Percentiles rank a stretch among this genome's conserved stretches.
Evolutionary conservation across 768 basidiomycete genomes (phyloP).

Genomic region (Lactarius psammicola): DNA sequence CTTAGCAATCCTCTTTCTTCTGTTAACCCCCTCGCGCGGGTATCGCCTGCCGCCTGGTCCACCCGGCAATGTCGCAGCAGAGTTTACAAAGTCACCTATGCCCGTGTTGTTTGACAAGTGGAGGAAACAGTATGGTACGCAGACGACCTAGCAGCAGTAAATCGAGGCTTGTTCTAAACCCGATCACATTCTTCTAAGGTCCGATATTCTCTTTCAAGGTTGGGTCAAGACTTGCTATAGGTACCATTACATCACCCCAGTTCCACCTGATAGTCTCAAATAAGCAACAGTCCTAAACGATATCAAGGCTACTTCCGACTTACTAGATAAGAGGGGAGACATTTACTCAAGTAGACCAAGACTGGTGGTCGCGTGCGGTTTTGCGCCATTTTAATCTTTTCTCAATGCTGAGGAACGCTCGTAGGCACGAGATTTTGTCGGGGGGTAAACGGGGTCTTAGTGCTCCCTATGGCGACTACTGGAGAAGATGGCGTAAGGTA

Average conservation of each 20-base stretch:
- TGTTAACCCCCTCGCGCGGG: background rate
- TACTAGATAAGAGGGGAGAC: slow-evolving; percentile 26
- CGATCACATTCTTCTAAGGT: background rate
- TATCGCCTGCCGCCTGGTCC: slow-evolving; percentile 21
- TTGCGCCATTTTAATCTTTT: background rate
- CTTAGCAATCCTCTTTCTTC: background rate
- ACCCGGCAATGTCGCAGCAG: slow-evolving; percentile 7
- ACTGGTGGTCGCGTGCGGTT: slow-evolving; percentile 20
- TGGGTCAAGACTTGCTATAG: slow-evolving; percentile 12
- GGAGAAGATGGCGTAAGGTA: slow-evolving; percentile 24
- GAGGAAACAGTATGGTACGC: slow-evolving; percentile 16
- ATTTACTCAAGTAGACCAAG: slow-evolving; percentile 27
- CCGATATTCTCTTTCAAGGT: slow-evolving; percentile 22
- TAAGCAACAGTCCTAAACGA: slow-evolving; percentile 16
- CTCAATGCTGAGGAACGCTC: background rate
- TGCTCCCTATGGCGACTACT: slow-evolving; percentile 10
- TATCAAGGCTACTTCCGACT: slow-evolving; percentile 7
- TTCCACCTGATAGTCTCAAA: background rate
- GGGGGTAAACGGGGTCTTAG: slow-evolving; percentile 18
- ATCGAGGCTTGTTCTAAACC: no score
- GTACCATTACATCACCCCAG: background rate
- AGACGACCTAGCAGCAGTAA: background rate
- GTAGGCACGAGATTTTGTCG: slow-evolving; percentile 25
- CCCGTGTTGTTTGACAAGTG: slow-evolving; percentile 4
- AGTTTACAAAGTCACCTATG: slow-evolving; percentile 4